Base-by-base conservation (phyloP, 805 yeast genomes). In the Ogataea kodamae region DNA sequence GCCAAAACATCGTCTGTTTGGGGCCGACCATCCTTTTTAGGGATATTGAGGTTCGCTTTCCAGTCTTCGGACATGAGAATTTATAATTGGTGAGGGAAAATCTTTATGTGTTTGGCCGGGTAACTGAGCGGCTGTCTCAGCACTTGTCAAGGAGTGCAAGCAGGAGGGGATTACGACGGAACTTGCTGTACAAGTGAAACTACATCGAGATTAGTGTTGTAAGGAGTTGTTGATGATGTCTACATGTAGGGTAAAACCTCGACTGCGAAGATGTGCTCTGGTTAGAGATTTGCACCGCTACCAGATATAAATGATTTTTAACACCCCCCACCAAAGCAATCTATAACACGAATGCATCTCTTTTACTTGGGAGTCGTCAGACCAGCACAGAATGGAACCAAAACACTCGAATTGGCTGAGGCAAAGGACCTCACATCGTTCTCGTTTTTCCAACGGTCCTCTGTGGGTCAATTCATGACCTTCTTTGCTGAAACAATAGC, bases 1-100 rank as follows among this genome's bases (percentile, higher is more conserved):
- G 77, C 84, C 31, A 86, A 72, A 35, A 92, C 97, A 73, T 92
- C 98, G 37, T 89, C 96, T 1, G 98, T 90, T 60, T 90, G 97
- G 24, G 95, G 95, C 60, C 98, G 78, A n/a, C 81, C 72, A 60
- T 90, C 98, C 64, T 75, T 87, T 38, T 65, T 69, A 10, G 97
- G 97, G 30, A 86, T 60, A 55, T 79, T 81, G 48, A 90, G 70
- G 34, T 72, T 62, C 17, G 68, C 50, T 66, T 86, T 89, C 96
- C 97, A 87, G 42, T 77, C 75, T 25, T 54, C 59, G 30, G 50
- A 46, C 67, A 64, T 60, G 29, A 19, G 20, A 14, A 17, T 35
- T 18, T 16, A 28, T 23, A 19, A 16, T 25, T 25, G 24, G 11
- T 25, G 28, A 16, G 33, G 30, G 29, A 32, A 32, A 33, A 33